Evolutionary conservation across 495 filamentous ascomycete species (phyloP), one percentile per base, ranked within the genome.

Genomic region (Cudoniella acicularis): DNA sequence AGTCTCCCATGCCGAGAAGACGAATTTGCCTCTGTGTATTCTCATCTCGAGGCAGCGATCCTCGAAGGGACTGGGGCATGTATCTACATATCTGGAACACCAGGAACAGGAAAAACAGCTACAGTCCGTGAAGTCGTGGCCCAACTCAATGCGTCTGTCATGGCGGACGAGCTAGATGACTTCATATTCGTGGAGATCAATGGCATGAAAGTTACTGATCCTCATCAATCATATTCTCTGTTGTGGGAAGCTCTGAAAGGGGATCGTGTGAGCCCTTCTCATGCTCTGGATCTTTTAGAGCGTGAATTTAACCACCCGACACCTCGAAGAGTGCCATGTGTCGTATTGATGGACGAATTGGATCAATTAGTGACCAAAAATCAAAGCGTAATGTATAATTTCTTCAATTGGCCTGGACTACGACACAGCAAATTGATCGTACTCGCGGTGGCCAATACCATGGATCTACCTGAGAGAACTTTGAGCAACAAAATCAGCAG

Each of bases 101-200:
- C 95, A 0, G 95, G 95, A n/a, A 99, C 95, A 0, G 95, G 95
- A 53, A 99, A 99, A 69, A 99, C 95, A 6, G 95, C 95, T 23
- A 99, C 95, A 0, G 93, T 99, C 9, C 88, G 95, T 56, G 95
- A 98, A 73, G 94, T 97, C 2, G 87, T 98, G 8, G 85, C 88
- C 17, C 89, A 91, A 70, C 81, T 99, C 10, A 92, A 97, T 59
- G 82, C 81, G 3, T 86, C 91, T 1, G 94, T 98, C 3, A 79
- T 81, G 26, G 83, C 85, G 10, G 95, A 99, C 69, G 92, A 98
- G 73, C 83, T 99, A 52, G 95, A 98, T 64, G 95, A 99, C 70
- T 99, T 99, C 70, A 95, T 96, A 63, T 99, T 98, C 62, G 92
- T 98, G 61, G 95, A 99, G 72, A 98, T 99, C 73, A 99, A 99